Conservation (phyloP, 2,329 filamentous ascomycete species). For the Apiospora pterosperma region DNA sequence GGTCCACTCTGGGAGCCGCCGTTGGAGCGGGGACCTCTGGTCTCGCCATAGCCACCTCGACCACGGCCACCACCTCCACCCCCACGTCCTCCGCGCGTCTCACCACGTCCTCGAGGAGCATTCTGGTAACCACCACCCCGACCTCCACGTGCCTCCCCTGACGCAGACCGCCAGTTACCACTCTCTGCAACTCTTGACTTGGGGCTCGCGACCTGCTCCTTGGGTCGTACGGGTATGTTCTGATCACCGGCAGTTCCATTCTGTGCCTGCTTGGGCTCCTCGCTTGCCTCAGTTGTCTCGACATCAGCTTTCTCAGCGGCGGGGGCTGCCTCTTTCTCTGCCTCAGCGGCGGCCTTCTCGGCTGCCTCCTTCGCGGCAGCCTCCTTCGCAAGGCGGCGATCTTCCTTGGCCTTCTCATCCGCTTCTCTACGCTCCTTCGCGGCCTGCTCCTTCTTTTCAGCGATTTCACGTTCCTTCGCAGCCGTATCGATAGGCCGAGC, state of each 20-base stretch:
- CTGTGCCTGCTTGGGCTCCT: slow-evolving; percentile 16
- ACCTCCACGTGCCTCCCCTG: slow-evolving; percentile 34
- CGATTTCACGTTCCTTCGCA: slow-evolving; percentile 82
- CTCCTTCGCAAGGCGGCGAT: slow-evolving; percentile 63
- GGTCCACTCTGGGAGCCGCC: slow-evolving; percentile 27
- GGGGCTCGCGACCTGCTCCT: slow-evolving; percentile 39
- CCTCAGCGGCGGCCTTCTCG: slow-evolving; percentile 38
- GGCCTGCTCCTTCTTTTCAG: slow-evolving; percentile 76
- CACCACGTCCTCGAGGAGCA: slow-evolving; percentile 39
- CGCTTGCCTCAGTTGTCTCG: slow-evolving; percentile 12
- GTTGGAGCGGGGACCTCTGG: slow-evolving; percentile 45
- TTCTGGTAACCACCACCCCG: slow-evolving; percentile 21
- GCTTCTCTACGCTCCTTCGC: slow-evolving; percentile 81
- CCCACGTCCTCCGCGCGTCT: slow-evolving; percentile 36
- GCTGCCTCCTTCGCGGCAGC: slow-evolving; percentile 55
- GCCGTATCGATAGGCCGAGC: slow-evolving; percentile 93
- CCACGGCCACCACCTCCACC: slow-evolving; percentile 41
- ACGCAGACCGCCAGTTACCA: slow-evolving; percentile 55
- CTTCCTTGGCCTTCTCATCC: slow-evolving; percentile 81
- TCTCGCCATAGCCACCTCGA: slow-evolving; percentile 33
- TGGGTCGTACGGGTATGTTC: slow-evolving; percentile 41
- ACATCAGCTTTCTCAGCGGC: slow-evolving; percentile 30
- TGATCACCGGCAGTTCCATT: slow-evolving; percentile 38
- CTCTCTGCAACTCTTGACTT: slow-evolving; percentile 56
- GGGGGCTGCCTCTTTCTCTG: slow-evolving; percentile 25